Percentiles rank a stretch among this genome's conserved stretches.
phyloP scores from a whole-genome alignment of 108 stramenopile genomes.

The Fragilariopsis cylindrus region DNA sequence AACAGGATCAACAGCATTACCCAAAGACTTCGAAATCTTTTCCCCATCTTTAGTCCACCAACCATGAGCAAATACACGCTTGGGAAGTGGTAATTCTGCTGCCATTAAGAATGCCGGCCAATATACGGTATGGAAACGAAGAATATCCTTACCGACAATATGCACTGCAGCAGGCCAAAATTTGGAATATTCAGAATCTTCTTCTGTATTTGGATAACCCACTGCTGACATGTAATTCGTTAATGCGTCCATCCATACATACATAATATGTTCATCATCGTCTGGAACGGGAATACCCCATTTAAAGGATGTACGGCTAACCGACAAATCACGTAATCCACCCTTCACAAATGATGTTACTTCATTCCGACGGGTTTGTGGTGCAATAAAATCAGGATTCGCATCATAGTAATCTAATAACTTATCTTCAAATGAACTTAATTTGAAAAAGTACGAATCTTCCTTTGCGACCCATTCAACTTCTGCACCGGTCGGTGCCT shows the following conservation, averaged over 20 bases:
- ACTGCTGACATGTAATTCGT: conserved; percentile 95
- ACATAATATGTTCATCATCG: conserved; percentile 94
- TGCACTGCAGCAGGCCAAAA: conserved; percentile 91
- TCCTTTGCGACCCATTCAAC: conserved; percentile 95
- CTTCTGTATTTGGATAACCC: conserved; percentile 77
- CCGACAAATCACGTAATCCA: conserved; percentile 88
- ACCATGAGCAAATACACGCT: conserved; percentile 94
- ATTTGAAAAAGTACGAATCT: conserved; percentile 95
- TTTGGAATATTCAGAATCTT: conserved; percentile 46
- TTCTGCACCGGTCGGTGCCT: conserved; percentile 91
- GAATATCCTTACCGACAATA: conserved; percentile 98
- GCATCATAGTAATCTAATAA: conserved; percentile 81
- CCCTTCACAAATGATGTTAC: conserved; percentile 86
- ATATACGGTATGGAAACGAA: conserved; percentile 96
- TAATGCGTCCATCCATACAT: conserved; percentile 98
- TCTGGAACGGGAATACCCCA: conserved; percentile 96
- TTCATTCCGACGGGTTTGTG: conserved; percentile 86
- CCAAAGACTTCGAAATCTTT: conserved; percentile 94
- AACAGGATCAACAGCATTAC: conserved; percentile 94
- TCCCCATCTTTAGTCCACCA: conserved; percentile 98
- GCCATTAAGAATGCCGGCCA: conserved; percentile 99
- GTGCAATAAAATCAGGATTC: conserved; percentile 89
- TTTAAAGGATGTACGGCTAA: conserved; percentile 88
- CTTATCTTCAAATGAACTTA: conserved; percentile 79
- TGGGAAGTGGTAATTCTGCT: conserved; percentile 90